Evolutionary conservation across 2,329 filamentous ascomycete species (phyloP), one percentile per base, ranked within the genome.

Genomic region (Canariomyces notabilis): DNA sequence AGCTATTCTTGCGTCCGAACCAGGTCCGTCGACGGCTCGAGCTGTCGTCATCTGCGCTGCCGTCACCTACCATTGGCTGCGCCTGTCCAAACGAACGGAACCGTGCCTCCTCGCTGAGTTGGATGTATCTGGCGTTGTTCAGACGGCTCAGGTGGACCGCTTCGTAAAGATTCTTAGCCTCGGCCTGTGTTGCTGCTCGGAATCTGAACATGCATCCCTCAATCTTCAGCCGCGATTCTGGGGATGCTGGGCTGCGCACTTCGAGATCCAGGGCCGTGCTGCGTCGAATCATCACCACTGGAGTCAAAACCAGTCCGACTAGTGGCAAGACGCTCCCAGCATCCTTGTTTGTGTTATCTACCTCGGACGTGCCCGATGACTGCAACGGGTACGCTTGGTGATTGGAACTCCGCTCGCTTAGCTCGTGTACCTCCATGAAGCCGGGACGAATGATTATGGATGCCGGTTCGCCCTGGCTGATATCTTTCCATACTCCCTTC

Each of bases 241-340:
- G 65, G 35, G 86, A 85, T 20, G 90, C 85, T 1, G 88, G 88
- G 6, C 91, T 96, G 40, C 89, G 85, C 54, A 98, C 88, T 55
- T 94, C 93, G 44, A 98, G 87, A 63, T 98, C 93, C 23, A 98
- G 79, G 3, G 87, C 87, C 18, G 89, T 98, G 58, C 90, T 93
- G 59, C 91, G 85, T 52, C 91, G 82, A 51, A 97, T 82, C 56
- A 90, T 85, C 6, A 97, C 91, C 31, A 95, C 73, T 1, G 93
- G 93, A 0, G 91, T 97, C 34, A 98, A 79, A 60, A 95, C 89
- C 26, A 96, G 78, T 5, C 85, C 86, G 35, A 84, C 69, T 16
- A 83, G 64, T 4, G 79, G 78, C 29, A 70, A 67, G 12, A 60
- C 52, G 11, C 62, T 50, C 44, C 66, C 57, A 26, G 65, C 62